Conservation (phyloP, 192 early-diverging fungal species). For the Coemansia sp. region DNA sequence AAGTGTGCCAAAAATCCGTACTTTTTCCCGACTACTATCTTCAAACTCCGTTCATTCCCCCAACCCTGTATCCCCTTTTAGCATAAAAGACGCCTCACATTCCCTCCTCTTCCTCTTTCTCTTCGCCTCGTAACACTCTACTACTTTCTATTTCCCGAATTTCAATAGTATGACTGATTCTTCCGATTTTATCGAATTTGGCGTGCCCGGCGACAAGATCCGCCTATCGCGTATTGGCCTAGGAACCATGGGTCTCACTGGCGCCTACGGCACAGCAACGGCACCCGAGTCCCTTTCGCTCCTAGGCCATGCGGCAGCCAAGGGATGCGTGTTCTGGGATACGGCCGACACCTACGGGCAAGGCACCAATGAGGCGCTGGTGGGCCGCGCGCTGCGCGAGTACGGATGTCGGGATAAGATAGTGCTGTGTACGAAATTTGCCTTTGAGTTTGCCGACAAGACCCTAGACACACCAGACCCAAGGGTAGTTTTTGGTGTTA, state of each 20-base stretch:
- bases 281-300: constrained; percentile 39
- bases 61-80: not conserved
- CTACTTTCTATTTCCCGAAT: not conserved
- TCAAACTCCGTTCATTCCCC: too few relatives aligned
- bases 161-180: not conserved
- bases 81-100: not conserved
- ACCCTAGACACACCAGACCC: constrained; percentile 9
- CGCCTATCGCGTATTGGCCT: constrained; percentile 34
- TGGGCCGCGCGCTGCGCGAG: constrained; percentile 49
- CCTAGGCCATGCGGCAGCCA: constrained; percentile 52
- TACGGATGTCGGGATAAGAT: constrained; percentile 48
- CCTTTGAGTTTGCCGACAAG: constrained; percentile 12
- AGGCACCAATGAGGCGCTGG: constrained; percentile 58
- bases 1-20: too few relatives aligned
- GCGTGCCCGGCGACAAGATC: constrained; percentile 26
- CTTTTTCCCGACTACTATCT: too few relatives aligned
- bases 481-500: constrained; percentile 21
- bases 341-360: constrained; percentile 59
- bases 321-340: constrained; percentile 61
- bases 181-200: constrained; percentile 20
- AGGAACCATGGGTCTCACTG: constrained; percentile 36
- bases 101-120: not conserved
- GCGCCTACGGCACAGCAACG: constrained; percentile 34
- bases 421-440: constrained; percentile 66
- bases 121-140: not conserved